Percentiles rank a stretch among this genome's conserved stretches.
Evolutionary conservation across 2,329 filamentous ascomycete genomes (phyloP).

Genomic region (Nemania sp.): DNA sequence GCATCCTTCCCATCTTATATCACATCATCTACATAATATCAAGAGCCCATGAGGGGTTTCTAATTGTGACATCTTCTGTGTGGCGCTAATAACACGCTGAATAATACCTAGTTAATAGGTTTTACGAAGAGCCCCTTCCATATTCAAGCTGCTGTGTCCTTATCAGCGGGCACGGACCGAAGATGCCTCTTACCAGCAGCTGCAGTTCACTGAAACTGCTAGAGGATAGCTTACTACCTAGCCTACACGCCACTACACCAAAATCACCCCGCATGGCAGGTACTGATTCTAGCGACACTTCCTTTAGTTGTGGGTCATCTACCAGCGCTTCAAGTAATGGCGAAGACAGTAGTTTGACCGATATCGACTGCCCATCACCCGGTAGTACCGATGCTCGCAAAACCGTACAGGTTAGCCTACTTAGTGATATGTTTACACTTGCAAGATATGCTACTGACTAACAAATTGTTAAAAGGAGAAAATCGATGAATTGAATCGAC

Average conservation of each 20-base stretch:
- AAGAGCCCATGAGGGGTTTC: neutral
- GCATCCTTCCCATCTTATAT: neutral
- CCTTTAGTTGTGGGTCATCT: neutral
- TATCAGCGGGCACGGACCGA: neutral
- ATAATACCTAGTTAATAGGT: neutral
- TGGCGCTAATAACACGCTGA: neutral
- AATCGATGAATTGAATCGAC: slow-evolving; percentile 6
- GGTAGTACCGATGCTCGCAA: neutral
- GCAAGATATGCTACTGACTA: neutral
- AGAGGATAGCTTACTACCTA: neutral
- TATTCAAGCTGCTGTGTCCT: neutral
- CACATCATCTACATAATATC: neutral
- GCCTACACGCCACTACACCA: neutral
- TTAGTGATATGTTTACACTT: neutral
- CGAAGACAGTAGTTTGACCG: neutral
- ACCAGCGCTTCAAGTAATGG: slow-evolving; percentile 9
- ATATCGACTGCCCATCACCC: slow-evolving; percentile 6
- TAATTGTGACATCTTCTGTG: neutral
- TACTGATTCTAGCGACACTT: neutral
- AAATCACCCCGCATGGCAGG: neutral
- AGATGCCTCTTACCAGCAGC: neutral
- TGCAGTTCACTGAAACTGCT: neutral
- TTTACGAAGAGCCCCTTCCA: neutral
- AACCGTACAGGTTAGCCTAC: slow-evolving; percentile 7
- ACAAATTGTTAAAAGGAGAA: neutral